Conservation (phyloP, 2,329 filamentous ascomycete genomes). For the Arthrobotrys conoides region DNA sequence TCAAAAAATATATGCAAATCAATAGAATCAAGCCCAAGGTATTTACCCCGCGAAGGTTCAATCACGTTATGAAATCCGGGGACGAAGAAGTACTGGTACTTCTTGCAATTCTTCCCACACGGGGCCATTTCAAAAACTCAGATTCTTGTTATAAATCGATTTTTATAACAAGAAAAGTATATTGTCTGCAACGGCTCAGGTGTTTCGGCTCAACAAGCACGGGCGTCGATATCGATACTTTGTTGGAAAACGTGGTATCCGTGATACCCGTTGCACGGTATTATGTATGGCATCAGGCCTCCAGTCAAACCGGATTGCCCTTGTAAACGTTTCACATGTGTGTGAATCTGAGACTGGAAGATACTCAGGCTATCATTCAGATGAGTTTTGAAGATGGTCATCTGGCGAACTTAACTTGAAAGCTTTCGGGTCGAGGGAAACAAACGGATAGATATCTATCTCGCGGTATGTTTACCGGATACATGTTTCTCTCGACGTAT, state of each 20-base stretch:
- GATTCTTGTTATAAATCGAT: constrained; percentile 8
- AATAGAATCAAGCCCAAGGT: constrained; percentile 4
- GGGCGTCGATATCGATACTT: not conserved
- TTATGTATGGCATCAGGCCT: not conserved
- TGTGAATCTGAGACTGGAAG: constrained; percentile 23
- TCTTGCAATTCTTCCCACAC: constrained; percentile 11
- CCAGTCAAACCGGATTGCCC: constrained; percentile 14
- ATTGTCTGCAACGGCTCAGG: constrained; percentile 19
- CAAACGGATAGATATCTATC: constrained; percentile 27
- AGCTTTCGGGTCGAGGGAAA: constrained; percentile 17
- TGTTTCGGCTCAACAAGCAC: constrained; percentile 26
- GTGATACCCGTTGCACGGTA: constrained; percentile 21
- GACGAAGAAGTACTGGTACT: constrained; percentile 52
- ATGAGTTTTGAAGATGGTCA: constrained; percentile 3
- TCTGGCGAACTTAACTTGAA: not conserved
- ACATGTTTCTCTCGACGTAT: not conserved
- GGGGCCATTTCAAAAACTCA: no score
- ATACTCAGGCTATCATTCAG: constrained; percentile 11
- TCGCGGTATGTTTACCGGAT: not conserved
- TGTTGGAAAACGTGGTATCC: constrained; percentile 30
- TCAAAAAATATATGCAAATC: constrained; percentile 6
- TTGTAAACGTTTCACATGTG: constrained; percentile 44
- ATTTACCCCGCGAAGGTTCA: constrained; percentile 35
- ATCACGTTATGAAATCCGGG: constrained; percentile 28
- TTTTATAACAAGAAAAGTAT: constrained; percentile 12